These are phyloP conservation scores for Pestalotiopsis sp. DNA, from an alignment of 2,329 filamentous ascomycete genomes.

Conservation along the genomic window DNA sequence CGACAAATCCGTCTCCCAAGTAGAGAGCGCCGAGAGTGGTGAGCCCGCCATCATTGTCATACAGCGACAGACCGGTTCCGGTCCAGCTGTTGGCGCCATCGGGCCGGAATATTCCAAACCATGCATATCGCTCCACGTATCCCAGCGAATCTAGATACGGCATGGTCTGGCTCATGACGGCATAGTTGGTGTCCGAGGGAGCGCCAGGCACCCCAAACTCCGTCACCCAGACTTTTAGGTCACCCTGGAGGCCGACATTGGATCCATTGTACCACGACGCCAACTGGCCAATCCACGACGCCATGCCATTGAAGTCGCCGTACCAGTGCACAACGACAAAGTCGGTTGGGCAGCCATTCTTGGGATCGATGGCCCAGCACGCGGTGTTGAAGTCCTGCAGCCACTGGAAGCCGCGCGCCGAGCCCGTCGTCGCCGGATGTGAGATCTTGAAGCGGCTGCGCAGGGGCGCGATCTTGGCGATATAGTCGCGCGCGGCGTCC, in stretches of 20 bases:
- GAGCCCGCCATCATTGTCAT: constrained; percentile 38
- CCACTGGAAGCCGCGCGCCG: constrained; percentile 40
- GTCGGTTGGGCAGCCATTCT: constrained; percentile 40
- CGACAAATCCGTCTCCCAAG: constrained; percentile 41
- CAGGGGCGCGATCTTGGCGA: constrained; percentile 39
- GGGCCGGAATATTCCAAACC: constrained; percentile 42
- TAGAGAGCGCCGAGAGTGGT: constrained; percentile 41
- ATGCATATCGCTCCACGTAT: constrained; percentile 40
- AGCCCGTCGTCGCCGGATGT: constrained; percentile 43
- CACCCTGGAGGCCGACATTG: constrained; percentile 41
- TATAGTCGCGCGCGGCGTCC: constrained; percentile 41
- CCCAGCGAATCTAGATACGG: constrained; percentile 34
- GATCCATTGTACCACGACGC: constrained; percentile 1
- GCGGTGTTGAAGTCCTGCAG: constrained; percentile 41
- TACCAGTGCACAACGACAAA: constrained; percentile 47
- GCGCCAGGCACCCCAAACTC: constrained; percentile 41
- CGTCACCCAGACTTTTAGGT: constrained; percentile 39
- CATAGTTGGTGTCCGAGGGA: constrained; percentile 32
- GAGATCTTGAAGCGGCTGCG: constrained; percentile 39
- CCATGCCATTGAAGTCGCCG: constrained; percentile 37
- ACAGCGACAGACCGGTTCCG: constrained; percentile 38
- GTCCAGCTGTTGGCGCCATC: constrained; percentile 44
- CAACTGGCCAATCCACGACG: constrained; percentile 34
- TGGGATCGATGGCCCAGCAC: constrained; percentile 38
- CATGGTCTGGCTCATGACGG: constrained; percentile 44